Evolutionary conservation across 768 basidiomycete species (phyloP).

Genomic region (Lentinula boryana): DNA sequence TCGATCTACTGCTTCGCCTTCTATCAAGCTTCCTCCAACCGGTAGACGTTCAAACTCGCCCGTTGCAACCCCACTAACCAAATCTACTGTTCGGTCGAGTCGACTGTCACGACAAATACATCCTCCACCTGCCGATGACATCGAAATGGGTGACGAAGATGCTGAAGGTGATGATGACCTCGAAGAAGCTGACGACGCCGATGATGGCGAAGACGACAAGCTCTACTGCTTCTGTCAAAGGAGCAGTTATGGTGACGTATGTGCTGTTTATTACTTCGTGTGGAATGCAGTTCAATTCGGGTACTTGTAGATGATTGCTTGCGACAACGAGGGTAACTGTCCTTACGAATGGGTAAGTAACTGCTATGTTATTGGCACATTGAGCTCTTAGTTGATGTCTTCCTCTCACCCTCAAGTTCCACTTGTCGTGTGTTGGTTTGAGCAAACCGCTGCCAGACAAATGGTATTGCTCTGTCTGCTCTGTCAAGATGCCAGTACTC

Average conservation of each 20-base stretch:
- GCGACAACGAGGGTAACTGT: constrained; percentile 61
- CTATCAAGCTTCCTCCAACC: constrained; percentile 33
- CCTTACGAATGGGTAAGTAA: constrained; percentile 62
- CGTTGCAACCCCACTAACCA: constrained; percentile 26
- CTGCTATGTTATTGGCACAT: not conserved
- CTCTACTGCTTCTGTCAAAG: constrained; percentile 49
- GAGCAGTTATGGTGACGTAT: constrained; percentile 44
- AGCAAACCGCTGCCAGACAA: constrained; percentile 40
- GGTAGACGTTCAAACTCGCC: constrained; percentile 16
- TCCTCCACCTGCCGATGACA: constrained; percentile 29
- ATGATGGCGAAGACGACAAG: constrained; percentile 42
- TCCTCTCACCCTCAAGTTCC: constrained; percentile 35
- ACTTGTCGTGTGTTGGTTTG: constrained; percentile 54
- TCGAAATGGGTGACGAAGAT: constrained; percentile 20
- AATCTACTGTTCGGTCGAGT: constrained; percentile 35
- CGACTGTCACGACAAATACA: constrained; percentile 41
- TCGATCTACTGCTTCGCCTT: constrained; percentile 21
- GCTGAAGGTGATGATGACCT: not conserved
- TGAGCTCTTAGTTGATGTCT: not conserved
- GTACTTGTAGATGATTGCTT: constrained; percentile 56
- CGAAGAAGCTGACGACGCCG: constrained; percentile 16
- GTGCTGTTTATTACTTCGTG: constrained; percentile 5
- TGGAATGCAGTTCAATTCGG: not conserved
- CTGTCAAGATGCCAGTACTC: constrained; percentile 15
- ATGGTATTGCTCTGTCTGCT: constrained; percentile 45